These are phyloP conservation scores for Globisporangium parvum DNA, from an alignment of 352 stramenopile species.

Conservation along the genomic window DNA sequence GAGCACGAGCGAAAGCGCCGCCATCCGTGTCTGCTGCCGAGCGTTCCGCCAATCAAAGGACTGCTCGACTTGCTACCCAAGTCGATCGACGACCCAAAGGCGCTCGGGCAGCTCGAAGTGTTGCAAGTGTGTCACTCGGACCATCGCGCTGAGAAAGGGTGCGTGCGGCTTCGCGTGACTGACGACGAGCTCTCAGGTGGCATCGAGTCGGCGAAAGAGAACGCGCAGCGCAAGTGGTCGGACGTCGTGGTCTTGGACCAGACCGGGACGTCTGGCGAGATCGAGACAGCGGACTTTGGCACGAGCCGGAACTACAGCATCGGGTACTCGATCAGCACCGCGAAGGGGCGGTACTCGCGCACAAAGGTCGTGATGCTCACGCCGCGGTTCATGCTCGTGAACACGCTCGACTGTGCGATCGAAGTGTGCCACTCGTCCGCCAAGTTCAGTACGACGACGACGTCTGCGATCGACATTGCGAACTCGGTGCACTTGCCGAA, in stretches of 20 bases:
- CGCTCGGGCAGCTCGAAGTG: slow-evolving; percentile 63
- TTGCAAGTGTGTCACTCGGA: slow-evolving; percentile 81
- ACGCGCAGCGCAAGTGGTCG: slow-evolving; percentile 64
- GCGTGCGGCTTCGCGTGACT: slow-evolving; percentile 68
- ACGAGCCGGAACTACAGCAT: slow-evolving; percentile 70
- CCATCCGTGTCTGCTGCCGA: slow-evolving; percentile 69
- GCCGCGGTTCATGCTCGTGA: slow-evolving; percentile 81
- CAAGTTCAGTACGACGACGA: slow-evolving; percentile 32
- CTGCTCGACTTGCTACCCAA: slow-evolving; percentile 80
- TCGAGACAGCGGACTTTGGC: slow-evolving; percentile 61
- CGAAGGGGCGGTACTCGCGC: slow-evolving; percentile 71
- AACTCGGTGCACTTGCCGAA: slow-evolving; percentile 34
- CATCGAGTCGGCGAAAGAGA: slow-evolving; percentile 30
- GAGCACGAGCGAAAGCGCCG: slow-evolving; percentile 41
- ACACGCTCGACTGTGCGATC: slow-evolving; percentile 58
- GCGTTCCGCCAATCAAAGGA: slow-evolving; percentile 74
- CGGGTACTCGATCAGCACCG: slow-evolving; percentile 72
- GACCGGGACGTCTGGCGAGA: slow-evolving; percentile 64
- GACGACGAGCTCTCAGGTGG: slow-evolving; percentile 27
- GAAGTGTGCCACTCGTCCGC: slow-evolving; percentile 79
- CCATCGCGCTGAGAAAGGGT: slow-evolving; percentile 53
- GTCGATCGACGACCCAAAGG: slow-evolving; percentile 47
- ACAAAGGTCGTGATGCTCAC: slow-evolving; percentile 88
- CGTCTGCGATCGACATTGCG: slow-evolving; percentile 35
- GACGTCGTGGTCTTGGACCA: slow-evolving; percentile 67